phyloP scores from a whole-genome alignment of 352 stramenopile genomes.

The Phytophthora quininea region DNA sequence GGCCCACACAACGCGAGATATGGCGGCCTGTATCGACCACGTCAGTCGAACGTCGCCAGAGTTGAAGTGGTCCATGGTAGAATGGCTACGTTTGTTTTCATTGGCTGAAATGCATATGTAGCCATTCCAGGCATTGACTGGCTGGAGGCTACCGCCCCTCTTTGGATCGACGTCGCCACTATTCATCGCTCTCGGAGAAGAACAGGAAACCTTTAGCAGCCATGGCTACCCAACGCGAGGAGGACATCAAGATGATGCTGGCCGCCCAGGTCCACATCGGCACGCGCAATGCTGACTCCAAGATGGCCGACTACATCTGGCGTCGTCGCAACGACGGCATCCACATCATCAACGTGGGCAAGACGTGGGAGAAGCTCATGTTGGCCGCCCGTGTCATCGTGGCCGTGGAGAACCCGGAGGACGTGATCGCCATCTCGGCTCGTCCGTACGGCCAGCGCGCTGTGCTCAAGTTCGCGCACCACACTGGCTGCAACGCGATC shows the following conservation, averaged over 20 bases:
- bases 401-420: constrained; percentile 99
- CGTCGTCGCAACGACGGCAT: constrained; percentile 98
- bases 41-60: neutral
- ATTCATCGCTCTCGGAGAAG: constrained; percentile 58
- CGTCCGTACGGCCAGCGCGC: constrained; percentile 99
- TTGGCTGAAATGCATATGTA: neutral
- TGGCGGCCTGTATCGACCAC: neutral
- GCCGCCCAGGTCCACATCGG: constrained; percentile 99
- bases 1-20: neutral
- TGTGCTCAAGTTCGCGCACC: constrained; percentile 99
- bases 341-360: constrained; percentile 99
- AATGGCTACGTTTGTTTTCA: too few species aligned
- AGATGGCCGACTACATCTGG: constrained; percentile 99
- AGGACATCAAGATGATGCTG: constrained; percentile 99
- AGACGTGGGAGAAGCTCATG: constrained; percentile 99
- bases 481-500: constrained; percentile 98
- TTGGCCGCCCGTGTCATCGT: constrained; percentile 99
- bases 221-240: constrained; percentile 93
- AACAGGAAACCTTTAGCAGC: constrained; percentile 62
- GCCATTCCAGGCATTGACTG: constrained; percentile 1
- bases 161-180: constrained; percentile 21
- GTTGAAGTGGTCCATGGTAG: neutral
- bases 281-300: constrained; percentile 98
- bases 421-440: constrained; percentile 99
- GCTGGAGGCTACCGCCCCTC: constrained; percentile 37